Base-by-base conservation (phyloP, 2,329 filamentous ascomycete genomes). In the Stagonosporopsis rhizophila region DNA sequence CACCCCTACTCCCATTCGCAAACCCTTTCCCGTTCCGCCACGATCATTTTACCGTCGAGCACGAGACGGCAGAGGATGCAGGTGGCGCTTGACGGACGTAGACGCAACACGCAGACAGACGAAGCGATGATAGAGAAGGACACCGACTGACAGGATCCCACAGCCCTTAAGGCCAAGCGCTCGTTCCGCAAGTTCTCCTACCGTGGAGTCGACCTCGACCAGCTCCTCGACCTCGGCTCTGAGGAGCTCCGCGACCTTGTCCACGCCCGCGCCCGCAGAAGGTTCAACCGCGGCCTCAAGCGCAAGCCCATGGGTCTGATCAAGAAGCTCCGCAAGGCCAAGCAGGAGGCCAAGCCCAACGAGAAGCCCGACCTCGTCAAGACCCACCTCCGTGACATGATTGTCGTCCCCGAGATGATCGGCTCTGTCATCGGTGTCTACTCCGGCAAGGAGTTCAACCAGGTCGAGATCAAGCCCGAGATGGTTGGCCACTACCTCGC, bases 371-470 rank as follows among this genome's bases (percentile, higher is more conserved):
- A 96, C 79, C 87, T 95, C 77, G 94, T 98, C 87, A 97, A 97
- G 90, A 99, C 94, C 65, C 94, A 99, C 82, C 90, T 99, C 77
- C 93, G 94, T 83, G 90, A 99, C 87, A 99, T 99, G 95, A 97
- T 99, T 81, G 89, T 99, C 79, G 95, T 99, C 74, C 95, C 95
- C 76, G 95, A 99, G 88, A 98, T 99, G 95, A 99, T 99, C 80
- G 95, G 95, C 77, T 91, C 87, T 82, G 94, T 99, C 77, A 90
- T 99, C 77, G 95, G 93, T 80, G 95, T 99, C 87, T 99, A 99
- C 91, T 96, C 92, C 72, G 95, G 95, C 80, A 99, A 99, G 90
- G 93, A 98, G 84, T 99, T 99, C 91, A 99, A 99, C 90, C 94
- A 97, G 88, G 93, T 99, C 76, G 95, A 99, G 84, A 95, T 99